Conservation (phyloP, 768 basidiomycete genomes). For the Rhodotorula toruloides region DNA sequence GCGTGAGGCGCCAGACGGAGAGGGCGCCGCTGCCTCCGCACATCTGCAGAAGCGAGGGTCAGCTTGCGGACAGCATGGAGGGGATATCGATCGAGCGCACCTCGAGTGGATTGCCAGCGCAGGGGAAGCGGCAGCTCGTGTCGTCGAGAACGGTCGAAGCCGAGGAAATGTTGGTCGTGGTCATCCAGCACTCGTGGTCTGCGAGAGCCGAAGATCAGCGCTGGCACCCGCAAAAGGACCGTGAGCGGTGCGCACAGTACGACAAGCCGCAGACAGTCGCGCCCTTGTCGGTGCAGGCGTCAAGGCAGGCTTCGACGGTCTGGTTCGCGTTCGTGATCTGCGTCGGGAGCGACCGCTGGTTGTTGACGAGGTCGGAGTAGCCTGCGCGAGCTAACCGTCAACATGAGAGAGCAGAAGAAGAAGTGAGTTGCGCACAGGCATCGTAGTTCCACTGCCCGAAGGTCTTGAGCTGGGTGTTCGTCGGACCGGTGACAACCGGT, state of each 20-base stretch:
- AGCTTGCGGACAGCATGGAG: background rate
- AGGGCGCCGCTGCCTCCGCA: conserved; percentile 21
- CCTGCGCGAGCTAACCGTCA: background rate
- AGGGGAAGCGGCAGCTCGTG: conserved; percentile 9
- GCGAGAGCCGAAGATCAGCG: background rate
- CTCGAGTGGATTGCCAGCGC: conserved; percentile 20
- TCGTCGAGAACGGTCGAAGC: conserved; percentile 2
- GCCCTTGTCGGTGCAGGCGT: background rate
- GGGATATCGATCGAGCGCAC: background rate
- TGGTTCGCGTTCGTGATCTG: background rate
- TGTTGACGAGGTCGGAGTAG: conserved; percentile 27
- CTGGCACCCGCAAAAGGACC: no score
- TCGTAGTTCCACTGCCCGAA: conserved; percentile 16
- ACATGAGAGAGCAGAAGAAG: background rate
- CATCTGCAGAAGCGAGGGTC: background rate
- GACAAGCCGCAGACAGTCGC: conserved; percentile 4
- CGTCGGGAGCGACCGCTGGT: conserved; percentile 6
- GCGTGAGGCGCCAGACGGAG: conserved; percentile 1
- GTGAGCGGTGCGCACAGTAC: background rate
- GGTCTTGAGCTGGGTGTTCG: background rate
- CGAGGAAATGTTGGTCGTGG: conserved; percentile 4
- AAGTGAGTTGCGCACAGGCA: background rate
- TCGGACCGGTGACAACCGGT: background rate
- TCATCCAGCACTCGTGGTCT: conserved; percentile 15
- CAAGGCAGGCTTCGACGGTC: conserved; percentile 24